Base-by-base conservation (phyloP, 2,329 filamentous ascomycete species). In the Penicillium corylophilum region DNA sequence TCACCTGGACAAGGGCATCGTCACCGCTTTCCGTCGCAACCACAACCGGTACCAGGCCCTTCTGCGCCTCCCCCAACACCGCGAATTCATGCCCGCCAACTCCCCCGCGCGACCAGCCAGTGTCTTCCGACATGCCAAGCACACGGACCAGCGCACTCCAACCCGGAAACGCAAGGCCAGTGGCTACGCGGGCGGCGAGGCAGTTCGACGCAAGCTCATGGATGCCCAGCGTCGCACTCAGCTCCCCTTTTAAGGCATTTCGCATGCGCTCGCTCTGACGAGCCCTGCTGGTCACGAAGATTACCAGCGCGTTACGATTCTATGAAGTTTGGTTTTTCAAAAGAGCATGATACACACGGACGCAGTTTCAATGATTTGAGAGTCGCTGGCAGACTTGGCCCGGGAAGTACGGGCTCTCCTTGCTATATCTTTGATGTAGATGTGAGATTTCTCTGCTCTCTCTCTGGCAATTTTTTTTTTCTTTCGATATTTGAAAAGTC, bases 21-120 rank as follows among this genome's bases (percentile, higher is more conserved):
- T 94, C 31, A 88, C 88, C 33, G 87, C 89, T 1, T 95, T 94
- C 78, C 88, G 88, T 50, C 78, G 75, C 38, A 81, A 82, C 56
- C 77, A 81, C 62, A 74, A 74, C 64, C 69, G 75, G 55, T 74
- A 82, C 65, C 71, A 79, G 62, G 66, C 77, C 53, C 63, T 77
- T 64, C 72, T 78, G 62, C 73, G 77, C 58, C 68, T 70, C 77
- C 76, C 74, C 23, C 71, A 75, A 50, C 71, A 77, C 56, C 67
- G 70, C 44, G 70, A 76, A 59, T 71, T 75, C 56, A 71, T 76
- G 70, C 71, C 73, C 7, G 69, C 74, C 36, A 74, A 74, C 49
- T 75, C 73, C 5, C 72, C 72, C 1, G 67, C 73, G 26, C 69
- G 71, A 3, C 67, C 71, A 20, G 70, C 73, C 35, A 75, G 73